Evolutionary conservation across 2,329 filamentous ascomycete genomes (phyloP).

Genomic region (Fusarium phyllophilum): DNA sequence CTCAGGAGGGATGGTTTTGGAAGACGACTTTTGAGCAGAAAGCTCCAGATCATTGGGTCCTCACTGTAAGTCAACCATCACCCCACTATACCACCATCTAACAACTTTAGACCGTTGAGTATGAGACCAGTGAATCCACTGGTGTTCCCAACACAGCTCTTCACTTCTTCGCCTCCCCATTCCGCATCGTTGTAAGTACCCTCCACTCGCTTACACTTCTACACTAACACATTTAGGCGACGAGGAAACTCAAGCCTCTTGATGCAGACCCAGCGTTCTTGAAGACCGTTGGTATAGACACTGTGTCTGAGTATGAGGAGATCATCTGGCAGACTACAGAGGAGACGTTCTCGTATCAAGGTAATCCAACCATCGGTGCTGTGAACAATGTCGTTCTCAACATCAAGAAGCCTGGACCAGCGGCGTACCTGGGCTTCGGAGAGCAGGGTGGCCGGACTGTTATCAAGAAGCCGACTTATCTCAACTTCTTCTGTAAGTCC

Average conservation of each 20-base stretch:
- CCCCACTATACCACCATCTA: fast-evolving
- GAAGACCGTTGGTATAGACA: neutral
- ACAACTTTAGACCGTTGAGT: neutral
- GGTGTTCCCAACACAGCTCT: neutral
- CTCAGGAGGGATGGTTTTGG: neutral
- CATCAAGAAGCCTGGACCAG: neutral
- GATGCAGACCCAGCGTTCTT: neutral
- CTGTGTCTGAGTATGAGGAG: neutral
- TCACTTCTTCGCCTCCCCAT: neutral
- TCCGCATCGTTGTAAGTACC: neutral
- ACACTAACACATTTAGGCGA: neutral
- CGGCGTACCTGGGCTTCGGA: neutral
- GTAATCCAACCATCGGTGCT: neutral
- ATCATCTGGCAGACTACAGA: slow-evolving; percentile 5
- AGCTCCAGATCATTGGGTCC: neutral
- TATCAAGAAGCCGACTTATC: neutral
- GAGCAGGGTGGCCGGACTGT: slow-evolving; percentile 4
- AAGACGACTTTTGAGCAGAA: neutral
- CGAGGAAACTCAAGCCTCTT: neutral
- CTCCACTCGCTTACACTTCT: fast-evolving
- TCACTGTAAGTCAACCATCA: neutral
- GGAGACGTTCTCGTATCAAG: neutral
- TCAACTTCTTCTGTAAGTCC: neutral
- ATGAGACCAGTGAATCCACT: neutral
- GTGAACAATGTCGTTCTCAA: slow-evolving; percentile 5